Evolutionary conservation across 225 moss, liverwort and hornwort genomes (phyloP), one percentile per base, ranked within the genome.

Genomic region (Pseudoscleropodium purum): DNA sequence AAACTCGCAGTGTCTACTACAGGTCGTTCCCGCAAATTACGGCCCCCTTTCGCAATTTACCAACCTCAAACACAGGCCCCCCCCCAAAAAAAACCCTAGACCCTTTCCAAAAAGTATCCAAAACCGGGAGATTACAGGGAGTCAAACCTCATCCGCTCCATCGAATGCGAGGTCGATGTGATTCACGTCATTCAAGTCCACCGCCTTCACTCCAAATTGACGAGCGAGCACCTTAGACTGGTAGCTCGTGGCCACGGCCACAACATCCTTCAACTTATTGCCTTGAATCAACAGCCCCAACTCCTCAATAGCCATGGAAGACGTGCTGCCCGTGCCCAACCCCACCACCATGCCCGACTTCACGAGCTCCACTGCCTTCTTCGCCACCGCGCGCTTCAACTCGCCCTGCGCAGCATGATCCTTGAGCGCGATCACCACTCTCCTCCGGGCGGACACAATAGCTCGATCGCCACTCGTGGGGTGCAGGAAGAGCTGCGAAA

Each of bases 221-320:
- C 97, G 96, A 66, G 99, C 96, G 51, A 99, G 92, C 85, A 99
- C 99, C 76, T 95, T 96, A 33, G 96, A 95, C 91, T 99, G 99
- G 84, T 97, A 99, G 79, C 99, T 99, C 21, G 97, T 99, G 57
- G 95, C 95, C 37, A 99, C 97, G 56, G 92, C 99, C 30, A 96
- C 93, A 9, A 99, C 87, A 56, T 99, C 96, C 92, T 97, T 99
- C 91, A 99, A 21, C 95, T 99, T 96, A 86, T 96, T 94, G 29
- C 92, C 91, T 67, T 92, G 90, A 62, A 99, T 95, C 81, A 96
- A 92, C 85, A 89, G 95, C 11, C 99, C 97, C 68, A 99, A 84
- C 93, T 99, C 99, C 91, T 99, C 99, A n/a, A 99, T 99, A 6
- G 97, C 99, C 97, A 97, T 95, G 33, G 94, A 96, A 31, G 99